Conservation (phyloP, 139 green algal species). For the Closterium sp. region DNA sequence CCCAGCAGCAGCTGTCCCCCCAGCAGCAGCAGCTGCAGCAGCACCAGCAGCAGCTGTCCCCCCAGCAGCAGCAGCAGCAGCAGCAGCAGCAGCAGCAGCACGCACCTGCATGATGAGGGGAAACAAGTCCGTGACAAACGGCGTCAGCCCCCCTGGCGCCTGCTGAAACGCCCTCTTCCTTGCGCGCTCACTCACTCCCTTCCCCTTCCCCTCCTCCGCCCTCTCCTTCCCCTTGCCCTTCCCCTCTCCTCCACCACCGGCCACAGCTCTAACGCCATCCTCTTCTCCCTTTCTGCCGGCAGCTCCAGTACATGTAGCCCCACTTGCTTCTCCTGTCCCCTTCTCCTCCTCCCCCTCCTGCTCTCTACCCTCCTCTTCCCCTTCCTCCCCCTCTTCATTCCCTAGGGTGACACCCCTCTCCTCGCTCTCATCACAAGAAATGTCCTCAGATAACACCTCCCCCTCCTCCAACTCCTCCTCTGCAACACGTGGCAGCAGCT, state of each 20-base stretch:
- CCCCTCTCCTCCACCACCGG: background rate
- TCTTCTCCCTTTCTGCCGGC: background rate
- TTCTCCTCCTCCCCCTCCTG: background rate
- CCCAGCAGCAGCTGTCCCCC: background rate
- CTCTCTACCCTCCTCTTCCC: background rate
- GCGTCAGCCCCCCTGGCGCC: slow-evolving; percentile 62
- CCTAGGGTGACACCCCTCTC: slow-evolving; percentile 1
- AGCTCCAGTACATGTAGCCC: too few species aligned
- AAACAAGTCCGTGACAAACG: slow-evolving; percentile 70
- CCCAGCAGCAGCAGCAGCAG: too few species aligned
- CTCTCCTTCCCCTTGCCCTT: background rate
- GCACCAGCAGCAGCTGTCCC: too few species aligned
- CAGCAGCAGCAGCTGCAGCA: slow-evolving; percentile 11
- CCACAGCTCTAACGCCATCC: background rate
- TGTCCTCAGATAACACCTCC: background rate
- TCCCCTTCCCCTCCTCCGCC: background rate
- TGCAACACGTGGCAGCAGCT: slow-evolving; percentile 76
- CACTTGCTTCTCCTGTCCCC: background rate
- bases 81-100: background rate
- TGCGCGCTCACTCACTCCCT: background rate
- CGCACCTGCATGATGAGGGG: slow-evolving; percentile 71
- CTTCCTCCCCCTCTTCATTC: background rate
- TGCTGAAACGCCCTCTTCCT: slow-evolving; percentile 56
- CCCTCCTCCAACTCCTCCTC: slow-evolving; percentile 44
- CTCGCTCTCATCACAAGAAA: background rate